These are phyloP conservation scores for Cercophora sp. DNA, from an alignment of 495 filamentous ascomycete genomes.

Conservation along the genomic window DNA sequence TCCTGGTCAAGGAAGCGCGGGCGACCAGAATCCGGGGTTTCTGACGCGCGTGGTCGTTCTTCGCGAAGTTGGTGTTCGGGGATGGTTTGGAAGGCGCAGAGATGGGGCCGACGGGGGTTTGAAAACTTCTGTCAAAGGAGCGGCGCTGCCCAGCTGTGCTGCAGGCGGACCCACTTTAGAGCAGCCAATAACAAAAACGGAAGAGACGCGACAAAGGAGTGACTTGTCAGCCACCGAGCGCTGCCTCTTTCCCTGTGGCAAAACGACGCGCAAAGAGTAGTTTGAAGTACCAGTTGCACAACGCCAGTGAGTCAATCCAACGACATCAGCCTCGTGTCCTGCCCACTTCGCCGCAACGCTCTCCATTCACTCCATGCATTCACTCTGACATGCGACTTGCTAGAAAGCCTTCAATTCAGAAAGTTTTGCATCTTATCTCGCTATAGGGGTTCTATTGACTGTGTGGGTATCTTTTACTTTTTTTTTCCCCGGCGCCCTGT, in stretches of 20 bases:
- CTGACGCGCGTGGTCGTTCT: conserved; percentile 38
- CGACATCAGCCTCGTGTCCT: too few species aligned
- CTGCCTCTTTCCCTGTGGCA: too few species aligned
- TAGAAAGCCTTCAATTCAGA: too few species aligned
- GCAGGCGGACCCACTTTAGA: conserved; percentile 3
- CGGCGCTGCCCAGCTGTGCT: conserved; percentile 16
- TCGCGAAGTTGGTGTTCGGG: conserved; percentile 21
- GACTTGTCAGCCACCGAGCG: too few species aligned
- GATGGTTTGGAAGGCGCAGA: conserved; percentile 30
- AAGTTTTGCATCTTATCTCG: not conserved
- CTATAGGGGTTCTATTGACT: too few species aligned
- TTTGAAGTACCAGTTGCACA: too few species aligned
- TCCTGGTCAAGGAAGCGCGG: conserved; percentile 24
- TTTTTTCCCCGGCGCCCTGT: conserved; percentile 26
- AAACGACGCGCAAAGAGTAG: too few species aligned
- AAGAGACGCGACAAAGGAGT: too few species aligned
- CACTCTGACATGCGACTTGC: too few species aligned
- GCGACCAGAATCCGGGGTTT: conserved; percentile 27
- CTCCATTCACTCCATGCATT: too few species aligned
- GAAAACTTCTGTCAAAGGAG: conserved; percentile 29
- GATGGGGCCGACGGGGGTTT: conserved; percentile 21
- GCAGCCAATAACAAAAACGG: conserved; percentile 14
- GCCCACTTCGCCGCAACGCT: too few species aligned
- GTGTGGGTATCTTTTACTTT: conserved; percentile 18
- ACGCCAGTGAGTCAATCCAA: too few species aligned